These are phyloP conservation scores for Podospora australis DNA, from an alignment of 495 filamentous ascomycete genomes.

Conservation along the genomic window DNA sequence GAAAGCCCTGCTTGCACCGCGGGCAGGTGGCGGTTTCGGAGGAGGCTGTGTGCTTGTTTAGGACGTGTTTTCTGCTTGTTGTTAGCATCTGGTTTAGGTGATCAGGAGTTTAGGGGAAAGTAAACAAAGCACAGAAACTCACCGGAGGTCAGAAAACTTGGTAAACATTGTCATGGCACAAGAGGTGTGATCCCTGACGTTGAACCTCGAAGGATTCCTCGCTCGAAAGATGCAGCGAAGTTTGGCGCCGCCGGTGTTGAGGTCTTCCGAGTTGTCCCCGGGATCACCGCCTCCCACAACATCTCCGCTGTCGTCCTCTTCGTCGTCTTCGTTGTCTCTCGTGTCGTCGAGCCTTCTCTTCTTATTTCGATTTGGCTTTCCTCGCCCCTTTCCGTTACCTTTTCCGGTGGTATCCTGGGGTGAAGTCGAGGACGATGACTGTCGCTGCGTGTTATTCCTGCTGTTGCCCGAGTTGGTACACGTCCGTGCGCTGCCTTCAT, in stretches of 20 bases:
- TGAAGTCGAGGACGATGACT: neutral
- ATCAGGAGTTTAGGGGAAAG: neutral
- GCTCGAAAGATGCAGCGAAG: slow-evolving; percentile 6
- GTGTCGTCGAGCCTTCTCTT: neutral
- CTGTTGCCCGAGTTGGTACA: neutral
- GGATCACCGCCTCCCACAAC: neutral
- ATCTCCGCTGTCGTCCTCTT: neutral
- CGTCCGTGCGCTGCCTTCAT: neutral
- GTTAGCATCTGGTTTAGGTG: neutral
- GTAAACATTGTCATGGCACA: slow-evolving; percentile 9
- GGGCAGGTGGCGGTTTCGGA: neutral
- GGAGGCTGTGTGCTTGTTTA: slow-evolving; percentile 5
- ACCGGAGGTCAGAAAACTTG: slow-evolving; percentile 8
- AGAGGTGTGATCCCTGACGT: slow-evolving; percentile 5
- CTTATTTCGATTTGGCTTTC: neutral
- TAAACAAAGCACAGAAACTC: neutral
- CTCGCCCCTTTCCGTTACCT: neutral
- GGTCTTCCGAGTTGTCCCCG: neutral
- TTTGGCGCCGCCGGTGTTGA: neutral
- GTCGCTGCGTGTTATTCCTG: neutral
- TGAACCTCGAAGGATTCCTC: slow-evolving; percentile 4
- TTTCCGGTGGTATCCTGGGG: neutral
- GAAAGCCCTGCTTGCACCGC: slow-evolving; percentile 2
- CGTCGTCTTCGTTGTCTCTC: neutral
- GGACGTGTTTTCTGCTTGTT: neutral